Conservation (phyloP, 2,329 filamentous ascomycete genomes). For the Trichoderma sp. region DNA sequence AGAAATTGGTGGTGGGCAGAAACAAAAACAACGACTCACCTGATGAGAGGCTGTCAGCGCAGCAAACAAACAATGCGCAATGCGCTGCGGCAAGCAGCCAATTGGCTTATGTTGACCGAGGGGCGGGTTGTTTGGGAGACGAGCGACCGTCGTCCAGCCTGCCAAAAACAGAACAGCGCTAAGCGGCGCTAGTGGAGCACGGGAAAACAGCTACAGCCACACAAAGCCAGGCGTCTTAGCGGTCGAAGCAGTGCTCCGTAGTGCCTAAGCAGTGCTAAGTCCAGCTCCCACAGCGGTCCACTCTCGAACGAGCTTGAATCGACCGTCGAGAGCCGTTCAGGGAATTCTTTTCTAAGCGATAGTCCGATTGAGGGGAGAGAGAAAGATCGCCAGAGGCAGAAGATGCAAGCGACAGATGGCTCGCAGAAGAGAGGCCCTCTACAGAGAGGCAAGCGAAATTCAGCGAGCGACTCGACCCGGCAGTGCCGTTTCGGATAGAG, state of each 20-base stretch:
- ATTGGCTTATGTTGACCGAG: constrained; percentile 17
- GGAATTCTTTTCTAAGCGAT: constrained; percentile 1
- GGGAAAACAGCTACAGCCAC: constrained; percentile 22
- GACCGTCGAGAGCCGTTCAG: neutral
- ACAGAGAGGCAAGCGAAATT: constrained; percentile 19
- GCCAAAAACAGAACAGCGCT: constrained; percentile 26
- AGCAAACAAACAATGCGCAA: constrained; percentile 25
- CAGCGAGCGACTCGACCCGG: constrained; percentile 28
- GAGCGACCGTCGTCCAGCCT: constrained; percentile 20
- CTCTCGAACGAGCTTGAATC: constrained; percentile 9
- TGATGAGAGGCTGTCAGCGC: constrained; percentile 24
- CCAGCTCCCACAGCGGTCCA: constrained; percentile 20
- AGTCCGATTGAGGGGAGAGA: neutral
- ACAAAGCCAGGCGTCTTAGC: constrained; percentile 14
- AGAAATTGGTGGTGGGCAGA: neutral
- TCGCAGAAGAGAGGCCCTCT: neutral
- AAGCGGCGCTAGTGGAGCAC: constrained; percentile 18
- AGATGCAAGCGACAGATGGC: constrained; percentile 5
- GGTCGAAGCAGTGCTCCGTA: constrained; percentile 4
- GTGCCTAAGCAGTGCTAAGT: constrained; percentile 8
- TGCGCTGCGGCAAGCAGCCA: constrained; percentile 3
- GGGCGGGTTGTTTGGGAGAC: constrained; percentile 29
- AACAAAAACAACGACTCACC: constrained; percentile 24
- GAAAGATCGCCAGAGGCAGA: neutral
- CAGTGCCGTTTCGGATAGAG: constrained; percentile 26